Percentiles rank a stretch among this genome's conserved stretches.
These are phyloP conservation scores for Auriscalpium orientale DNA, from an alignment of 768 basidiomycete genomes.

Conservation along the genomic window DNA sequence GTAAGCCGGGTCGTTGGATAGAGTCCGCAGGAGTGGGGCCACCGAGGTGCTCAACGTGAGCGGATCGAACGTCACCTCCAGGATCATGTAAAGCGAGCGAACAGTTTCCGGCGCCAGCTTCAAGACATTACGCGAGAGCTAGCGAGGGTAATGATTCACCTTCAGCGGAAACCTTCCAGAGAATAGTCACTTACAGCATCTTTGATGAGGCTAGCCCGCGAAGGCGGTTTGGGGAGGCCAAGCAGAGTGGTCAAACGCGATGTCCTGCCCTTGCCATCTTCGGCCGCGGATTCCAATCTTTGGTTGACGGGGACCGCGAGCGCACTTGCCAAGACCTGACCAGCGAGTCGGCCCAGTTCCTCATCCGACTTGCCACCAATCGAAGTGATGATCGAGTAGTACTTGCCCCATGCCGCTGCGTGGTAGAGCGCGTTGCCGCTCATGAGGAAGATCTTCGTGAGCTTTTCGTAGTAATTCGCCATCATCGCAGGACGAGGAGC, in stretches of 20 bases:
- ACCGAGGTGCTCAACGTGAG: conserved; percentile 74
- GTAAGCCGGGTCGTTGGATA: conserved; percentile 52
- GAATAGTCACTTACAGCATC: conserved; percentile 61
- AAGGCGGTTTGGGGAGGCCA: conserved; percentile 77
- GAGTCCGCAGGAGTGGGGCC: conserved; percentile 64
- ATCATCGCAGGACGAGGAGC: conserved; percentile 91
- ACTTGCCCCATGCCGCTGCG: conserved; percentile 91
- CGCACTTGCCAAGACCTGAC: conserved; percentile 86
- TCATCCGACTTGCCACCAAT: conserved; percentile 73
- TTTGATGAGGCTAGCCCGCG: conserved; percentile 74
- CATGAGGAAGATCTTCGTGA: conserved; percentile 94
- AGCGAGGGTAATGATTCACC: not conserved
- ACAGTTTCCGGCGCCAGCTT: conserved; percentile 68
- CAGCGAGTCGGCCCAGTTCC: conserved; percentile 73
- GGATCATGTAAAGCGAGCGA: conserved; percentile 74
- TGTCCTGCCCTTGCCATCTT: conserved; percentile 55
- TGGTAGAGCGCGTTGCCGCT: conserved; percentile 93
- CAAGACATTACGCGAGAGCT: conserved; percentile 80
- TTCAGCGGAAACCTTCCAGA: too few relatives aligned
- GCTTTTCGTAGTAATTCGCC: conserved; percentile 98
- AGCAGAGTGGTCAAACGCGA: conserved; percentile 79
- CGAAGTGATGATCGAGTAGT: conserved; percentile 63
- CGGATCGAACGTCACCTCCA: conserved; percentile 92
- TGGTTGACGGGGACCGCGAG: conserved; percentile 87
- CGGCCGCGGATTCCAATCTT: conserved; percentile 39